Percentiles rank a stretch among this genome's conserved stretches.
Evolutionary conservation across 2,329 filamentous ascomycete genomes (phyloP).

Genomic region (Paecilomyces variotii): DNA sequence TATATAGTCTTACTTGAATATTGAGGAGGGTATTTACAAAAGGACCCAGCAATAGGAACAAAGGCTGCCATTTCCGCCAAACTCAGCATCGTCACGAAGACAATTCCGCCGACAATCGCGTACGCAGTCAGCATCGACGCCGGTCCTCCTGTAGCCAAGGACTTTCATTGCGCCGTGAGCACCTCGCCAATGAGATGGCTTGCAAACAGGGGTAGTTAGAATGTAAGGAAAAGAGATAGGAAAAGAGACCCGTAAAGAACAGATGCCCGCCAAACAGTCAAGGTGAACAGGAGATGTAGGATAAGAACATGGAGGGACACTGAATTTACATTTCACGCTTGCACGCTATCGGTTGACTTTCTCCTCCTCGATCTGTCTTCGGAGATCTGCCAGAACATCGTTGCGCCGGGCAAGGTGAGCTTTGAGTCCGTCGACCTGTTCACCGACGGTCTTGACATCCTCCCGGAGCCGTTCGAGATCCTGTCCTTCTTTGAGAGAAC

Average conservation of each 20-base stretch:
- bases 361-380: constrained; percentile 79
- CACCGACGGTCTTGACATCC: constrained; percentile 81
- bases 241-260: constrained; percentile 7
- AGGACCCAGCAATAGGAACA: too few species aligned
- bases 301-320: neutral
- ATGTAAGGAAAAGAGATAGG: constrained; percentile 7
- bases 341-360: constrained; percentile 46
- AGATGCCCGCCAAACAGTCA: neutral
- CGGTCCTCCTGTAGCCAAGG: too few species aligned
- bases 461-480: constrained; percentile 70
- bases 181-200: constrained; percentile 20
- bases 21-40: too few species aligned
- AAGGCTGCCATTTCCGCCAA: too few species aligned
- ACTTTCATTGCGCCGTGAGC: constrained; percentile 27
- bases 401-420: constrained; percentile 69
- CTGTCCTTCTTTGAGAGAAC: constrained; percentile 54
- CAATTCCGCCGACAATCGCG: too few species aligned
- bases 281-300: neutral
- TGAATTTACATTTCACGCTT: constrained; percentile 1
- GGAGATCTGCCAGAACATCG: constrained; percentile 66
- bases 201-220: constrained; percentile 8
- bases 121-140: too few species aligned
- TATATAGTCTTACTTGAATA: too few species aligned
- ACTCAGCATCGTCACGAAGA: too few species aligned
- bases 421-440: constrained; percentile 89